These are phyloP conservation scores for Tuber aestivum DNA, from an alignment of 495 filamentous ascomycete genomes.

Conservation along the genomic window DNA sequence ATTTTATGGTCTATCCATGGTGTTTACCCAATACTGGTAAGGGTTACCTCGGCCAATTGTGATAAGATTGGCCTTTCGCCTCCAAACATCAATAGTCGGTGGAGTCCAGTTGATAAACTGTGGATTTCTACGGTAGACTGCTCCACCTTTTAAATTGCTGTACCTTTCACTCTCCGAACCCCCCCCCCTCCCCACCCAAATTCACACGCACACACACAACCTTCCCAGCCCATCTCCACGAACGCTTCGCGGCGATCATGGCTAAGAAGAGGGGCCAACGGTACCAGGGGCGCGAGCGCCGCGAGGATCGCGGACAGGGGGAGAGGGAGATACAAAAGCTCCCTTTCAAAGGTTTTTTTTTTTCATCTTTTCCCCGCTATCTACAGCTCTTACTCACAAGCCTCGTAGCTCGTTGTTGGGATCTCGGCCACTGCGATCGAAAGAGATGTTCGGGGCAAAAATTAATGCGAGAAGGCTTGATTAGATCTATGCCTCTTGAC, in stretches of 20 bases:
- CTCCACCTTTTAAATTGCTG: neutral
- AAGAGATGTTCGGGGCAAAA: constrained; percentile 95
- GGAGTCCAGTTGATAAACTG: neutral
- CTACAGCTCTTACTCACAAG: neutral
- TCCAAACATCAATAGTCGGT: neutral
- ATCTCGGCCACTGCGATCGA: constrained; percentile 93
- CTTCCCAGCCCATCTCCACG: neutral
- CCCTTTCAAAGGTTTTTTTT: constrained; percentile 38
- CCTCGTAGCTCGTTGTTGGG: constrained; percentile 88
- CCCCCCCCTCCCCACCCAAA: neutral
- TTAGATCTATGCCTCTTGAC: constrained; percentile 87
- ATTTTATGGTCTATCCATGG: neutral
- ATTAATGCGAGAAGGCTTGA: constrained; percentile 81
- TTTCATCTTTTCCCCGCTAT: neutral
- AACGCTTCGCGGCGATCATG: constrained; percentile 18
- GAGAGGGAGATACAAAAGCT: constrained; percentile 23
- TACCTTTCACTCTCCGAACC: neutral
- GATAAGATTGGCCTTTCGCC: neutral
- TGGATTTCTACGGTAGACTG: neutral
- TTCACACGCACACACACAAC: constrained; percentile 1
- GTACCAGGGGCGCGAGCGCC: constrained; percentile 29
- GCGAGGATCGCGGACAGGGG: constrained; percentile 15
- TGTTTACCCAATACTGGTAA: neutral
- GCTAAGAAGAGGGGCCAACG: constrained; percentile 37
- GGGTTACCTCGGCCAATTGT: neutral